These are phyloP conservation scores for Pleurozium schreberi DNA, from an alignment of 225 moss, liverwort and hornwort species.

Conservation along the genomic window DNA sequence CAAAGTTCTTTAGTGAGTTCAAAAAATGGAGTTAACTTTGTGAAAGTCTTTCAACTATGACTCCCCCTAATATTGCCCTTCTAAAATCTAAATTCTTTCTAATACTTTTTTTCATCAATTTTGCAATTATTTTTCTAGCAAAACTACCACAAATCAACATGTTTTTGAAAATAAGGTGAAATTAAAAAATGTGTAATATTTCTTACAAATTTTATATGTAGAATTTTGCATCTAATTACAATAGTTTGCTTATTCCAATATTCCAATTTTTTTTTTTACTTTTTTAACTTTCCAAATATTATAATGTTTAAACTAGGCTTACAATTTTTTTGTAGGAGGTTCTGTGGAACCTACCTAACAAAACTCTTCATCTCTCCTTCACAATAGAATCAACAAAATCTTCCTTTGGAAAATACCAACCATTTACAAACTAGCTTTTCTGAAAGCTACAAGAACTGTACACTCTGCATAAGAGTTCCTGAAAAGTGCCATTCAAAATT, in stretches of 20 bases:
- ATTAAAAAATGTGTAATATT: background rate
- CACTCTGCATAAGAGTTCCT: no score
- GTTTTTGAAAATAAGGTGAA: background rate
- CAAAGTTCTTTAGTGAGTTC: rapidly evolving
- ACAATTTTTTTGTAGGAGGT: background rate
- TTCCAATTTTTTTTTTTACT: no score
- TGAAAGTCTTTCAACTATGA: rapidly evolving
- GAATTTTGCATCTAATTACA: background rate
- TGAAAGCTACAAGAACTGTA: background rate
- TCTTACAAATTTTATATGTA: background rate
- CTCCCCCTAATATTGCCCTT: background rate
- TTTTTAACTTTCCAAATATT: no score
- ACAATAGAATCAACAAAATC: background rate
- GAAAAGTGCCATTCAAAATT: background rate
- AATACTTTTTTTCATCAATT: background rate
- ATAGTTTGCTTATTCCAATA: no score
- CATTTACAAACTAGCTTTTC: background rate
- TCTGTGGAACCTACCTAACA: background rate
- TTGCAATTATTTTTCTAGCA: rapidly evolving
- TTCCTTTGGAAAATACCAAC: background rate
- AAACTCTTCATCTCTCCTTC: background rate
- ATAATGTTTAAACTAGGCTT: background rate
- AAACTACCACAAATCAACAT: background rate
- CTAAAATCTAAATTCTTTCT: background rate
- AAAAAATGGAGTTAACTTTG: rapidly evolving